Evolutionary conservation across 306 rosid species (phyloP).

Genomic region (Prunus mira): DNA sequence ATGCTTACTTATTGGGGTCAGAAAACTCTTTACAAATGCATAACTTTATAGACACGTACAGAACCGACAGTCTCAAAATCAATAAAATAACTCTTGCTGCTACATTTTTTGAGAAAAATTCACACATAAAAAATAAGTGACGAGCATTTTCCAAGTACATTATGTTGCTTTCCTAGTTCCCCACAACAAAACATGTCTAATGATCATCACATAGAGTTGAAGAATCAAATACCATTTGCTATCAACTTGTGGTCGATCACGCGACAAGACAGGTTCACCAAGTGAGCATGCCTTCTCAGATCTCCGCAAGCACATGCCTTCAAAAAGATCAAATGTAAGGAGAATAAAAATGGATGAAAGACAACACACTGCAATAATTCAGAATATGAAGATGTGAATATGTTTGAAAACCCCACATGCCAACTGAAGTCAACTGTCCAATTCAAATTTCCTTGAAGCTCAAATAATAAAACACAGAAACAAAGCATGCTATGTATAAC

Average conservation of each 20-base stretch:
- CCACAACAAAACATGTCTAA: constrained; percentile 14
- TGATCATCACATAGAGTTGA: constrained; percentile 6
- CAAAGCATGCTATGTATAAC: neutral
- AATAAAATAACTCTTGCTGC: neutral
- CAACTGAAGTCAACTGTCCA: neutral
- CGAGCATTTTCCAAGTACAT: constrained; percentile 4
- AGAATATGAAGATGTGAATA: neutral
- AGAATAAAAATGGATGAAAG: constrained; percentile 29
- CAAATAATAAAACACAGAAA: neutral
- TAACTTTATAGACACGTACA: neutral
- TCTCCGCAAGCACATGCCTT: constrained; percentile 91
- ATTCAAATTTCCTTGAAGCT: neutral
- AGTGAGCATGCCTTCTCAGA: constrained; percentile 59
- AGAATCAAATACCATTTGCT: constrained; percentile 68
- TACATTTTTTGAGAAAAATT: neutral
- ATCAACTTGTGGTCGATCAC: constrained; percentile 49
- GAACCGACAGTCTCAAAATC: constrained; percentile 10
- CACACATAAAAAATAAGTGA: constrained; percentile 1
- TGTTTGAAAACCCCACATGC: neutral
- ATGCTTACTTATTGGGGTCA: neutral
- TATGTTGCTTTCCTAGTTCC: neutral
- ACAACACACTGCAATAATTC: neutral
- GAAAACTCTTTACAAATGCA: neutral
- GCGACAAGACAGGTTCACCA: constrained; percentile 66
- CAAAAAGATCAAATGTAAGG: constrained; percentile 33